A percentile compares a stretch with the other conserved stretches of the same genome.
Conservation (phyloP, 2,329 filamentous ascomycete species). For the Monilinia fructicola region DNA sequence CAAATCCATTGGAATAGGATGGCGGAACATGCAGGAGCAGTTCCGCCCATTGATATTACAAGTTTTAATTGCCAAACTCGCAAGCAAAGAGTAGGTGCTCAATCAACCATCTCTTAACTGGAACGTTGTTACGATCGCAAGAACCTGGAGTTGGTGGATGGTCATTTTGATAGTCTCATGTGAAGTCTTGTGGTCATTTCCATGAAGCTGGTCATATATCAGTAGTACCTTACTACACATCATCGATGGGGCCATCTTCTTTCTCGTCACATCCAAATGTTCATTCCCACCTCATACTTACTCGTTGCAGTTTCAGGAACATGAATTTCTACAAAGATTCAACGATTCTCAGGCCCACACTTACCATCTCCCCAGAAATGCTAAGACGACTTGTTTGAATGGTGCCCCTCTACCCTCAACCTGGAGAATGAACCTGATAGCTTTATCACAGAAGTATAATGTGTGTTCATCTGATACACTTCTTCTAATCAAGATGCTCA, state of each 20-base stretch:
- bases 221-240: background rate
- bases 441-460: conserved; percentile 23
- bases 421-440: conserved; percentile 24
- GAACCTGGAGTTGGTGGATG: background rate
- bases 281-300: background rate
- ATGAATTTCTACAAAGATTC: background rate
- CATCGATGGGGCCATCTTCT: background rate
- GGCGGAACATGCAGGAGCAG: background rate
- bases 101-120: background rate
- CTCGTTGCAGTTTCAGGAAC: background rate
- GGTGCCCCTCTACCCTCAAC: conserved; percentile 6
- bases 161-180: background rate
- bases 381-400: background rate
- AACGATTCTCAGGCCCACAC: background rate
- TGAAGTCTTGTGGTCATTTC: background rate
- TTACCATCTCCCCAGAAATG: conserved; percentile 11
- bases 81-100: conserved; percentile 11
- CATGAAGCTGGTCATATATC: background rate
- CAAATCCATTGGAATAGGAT: background rate
- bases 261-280: background rate
- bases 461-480: background rate
- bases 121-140: background rate
- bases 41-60: background rate
- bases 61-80: background rate
- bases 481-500: conserved; percentile 5